Evolutionary conservation across 1,284 basidiomycete genomes (phyloP).

Genomic region (Cryptococcus maquisensis): DNA sequence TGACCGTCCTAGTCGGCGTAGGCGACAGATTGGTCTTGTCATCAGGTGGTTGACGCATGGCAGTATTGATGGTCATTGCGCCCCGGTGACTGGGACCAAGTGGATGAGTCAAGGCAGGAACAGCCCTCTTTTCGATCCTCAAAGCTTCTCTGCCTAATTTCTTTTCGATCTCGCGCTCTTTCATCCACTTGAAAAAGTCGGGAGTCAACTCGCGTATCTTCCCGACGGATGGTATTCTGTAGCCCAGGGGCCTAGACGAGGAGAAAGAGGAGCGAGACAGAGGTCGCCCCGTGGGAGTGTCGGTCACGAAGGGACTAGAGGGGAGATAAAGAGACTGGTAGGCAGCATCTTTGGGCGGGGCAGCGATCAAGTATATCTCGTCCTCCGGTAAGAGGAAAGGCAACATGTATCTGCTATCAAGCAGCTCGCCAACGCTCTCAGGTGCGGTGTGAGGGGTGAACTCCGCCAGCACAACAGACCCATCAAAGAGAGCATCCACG

Average conservation of each 20-base stretch:
- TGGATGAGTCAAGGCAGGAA: slow-evolving; percentile 9
- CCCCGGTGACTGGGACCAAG: slow-evolving; percentile 11
- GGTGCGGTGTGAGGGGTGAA: slow-evolving; percentile 75
- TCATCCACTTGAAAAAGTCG: slow-evolving; percentile 46
- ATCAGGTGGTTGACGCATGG: background rate
- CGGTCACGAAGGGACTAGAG: slow-evolving; percentile 24
- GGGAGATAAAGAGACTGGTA: slow-evolving; percentile 27
- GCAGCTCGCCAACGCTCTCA: slow-evolving; percentile 75
- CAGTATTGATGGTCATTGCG: background rate
- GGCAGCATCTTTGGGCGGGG: slow-evolving; percentile 36
- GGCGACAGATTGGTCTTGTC: background rate
- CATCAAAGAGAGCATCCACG: slow-evolving; percentile 76
- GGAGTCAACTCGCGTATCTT: slow-evolving; percentile 33
- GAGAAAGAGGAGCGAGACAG: slow-evolving; percentile 38
- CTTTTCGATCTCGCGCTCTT: slow-evolving; percentile 28
- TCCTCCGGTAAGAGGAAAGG: slow-evolving; percentile 78
- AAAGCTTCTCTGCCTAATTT: slow-evolving; percentile 12
- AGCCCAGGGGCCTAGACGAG: slow-evolving; percentile 37
- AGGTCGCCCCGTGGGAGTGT: slow-evolving; percentile 24
- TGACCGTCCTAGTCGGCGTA: background rate
- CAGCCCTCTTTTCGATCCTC: slow-evolving; percentile 1
- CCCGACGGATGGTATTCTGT: slow-evolving; percentile 16
- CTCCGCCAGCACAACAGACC: slow-evolving; percentile 57
- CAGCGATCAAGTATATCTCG: slow-evolving; percentile 69
- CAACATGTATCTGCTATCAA: slow-evolving; percentile 89